Conservation (phyloP, 495 filamentous ascomycete genomes). For the Pyrenopolyporus hunteri region DNA sequence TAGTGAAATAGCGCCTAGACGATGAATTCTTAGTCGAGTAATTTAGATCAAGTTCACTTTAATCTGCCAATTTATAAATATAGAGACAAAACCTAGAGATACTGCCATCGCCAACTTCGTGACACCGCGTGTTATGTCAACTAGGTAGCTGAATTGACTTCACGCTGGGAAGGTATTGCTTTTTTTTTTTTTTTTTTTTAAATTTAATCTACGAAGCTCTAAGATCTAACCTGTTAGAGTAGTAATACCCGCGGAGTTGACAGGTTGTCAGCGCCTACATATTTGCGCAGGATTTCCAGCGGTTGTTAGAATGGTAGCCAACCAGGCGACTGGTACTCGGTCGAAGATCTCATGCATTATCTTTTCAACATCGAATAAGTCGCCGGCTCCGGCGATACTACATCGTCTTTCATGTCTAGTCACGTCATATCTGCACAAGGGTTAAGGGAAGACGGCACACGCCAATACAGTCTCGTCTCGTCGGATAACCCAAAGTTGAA, state of each 20-base stretch:
- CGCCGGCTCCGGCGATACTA: neutral
- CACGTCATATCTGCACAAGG: slow-evolving; percentile 32
- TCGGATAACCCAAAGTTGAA: no score
- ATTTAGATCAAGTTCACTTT: slow-evolving; percentile 16
- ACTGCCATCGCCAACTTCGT: no score
- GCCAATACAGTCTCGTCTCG: no score
- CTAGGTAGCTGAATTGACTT: no score
- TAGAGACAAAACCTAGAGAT: neutral
- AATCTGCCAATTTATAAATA: neutral
- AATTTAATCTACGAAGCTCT: no score
- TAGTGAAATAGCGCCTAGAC: slow-evolving; percentile 9
- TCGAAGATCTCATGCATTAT: slow-evolving; percentile 13
- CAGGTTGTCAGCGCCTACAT: no score
- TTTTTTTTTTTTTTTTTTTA: no score
- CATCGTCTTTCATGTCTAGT: slow-evolving; percentile 19
- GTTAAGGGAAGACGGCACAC: slow-evolving; percentile 3
- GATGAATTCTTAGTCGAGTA: slow-evolving; percentile 12
- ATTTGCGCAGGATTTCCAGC: no score
- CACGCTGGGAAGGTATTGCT: no score
- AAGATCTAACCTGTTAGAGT: no score
- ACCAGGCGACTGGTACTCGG: neutral
- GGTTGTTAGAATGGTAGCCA: slow-evolving; percentile 6
- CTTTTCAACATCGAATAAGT: neutral
- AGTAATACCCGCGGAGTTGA: no score
- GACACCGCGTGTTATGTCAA: no score